Conservation (phyloP, 345 rosid genomes). For the Orychophragmus violaceus region DNA sequence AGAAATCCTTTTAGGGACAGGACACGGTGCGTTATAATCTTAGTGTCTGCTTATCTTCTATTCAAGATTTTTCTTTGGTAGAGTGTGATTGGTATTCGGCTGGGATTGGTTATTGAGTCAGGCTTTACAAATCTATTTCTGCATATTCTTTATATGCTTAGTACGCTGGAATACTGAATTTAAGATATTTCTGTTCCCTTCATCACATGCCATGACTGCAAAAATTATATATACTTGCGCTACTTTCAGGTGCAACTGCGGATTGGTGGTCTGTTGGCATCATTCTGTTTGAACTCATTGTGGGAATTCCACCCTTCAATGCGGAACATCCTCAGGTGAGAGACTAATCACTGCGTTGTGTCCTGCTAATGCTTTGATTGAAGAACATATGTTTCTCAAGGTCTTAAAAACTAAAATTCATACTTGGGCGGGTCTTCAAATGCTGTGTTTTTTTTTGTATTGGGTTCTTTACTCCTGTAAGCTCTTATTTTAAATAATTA, state of each 20-base stretch:
- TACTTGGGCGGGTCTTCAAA: neutral
- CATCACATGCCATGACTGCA: conserved; percentile 4
- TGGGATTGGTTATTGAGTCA: conserved; percentile 6
- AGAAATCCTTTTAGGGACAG: neutral
- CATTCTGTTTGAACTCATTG: conserved; percentile 84
- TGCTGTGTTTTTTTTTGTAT: neutral
- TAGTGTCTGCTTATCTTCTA: neutral
- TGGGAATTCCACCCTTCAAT: conserved; percentile 97
- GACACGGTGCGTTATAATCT: conserved; percentile 28
- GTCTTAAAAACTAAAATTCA: neutral
- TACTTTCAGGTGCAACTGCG: conserved; percentile 76
- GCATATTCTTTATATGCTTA: neutral
- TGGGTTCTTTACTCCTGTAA: neutral
- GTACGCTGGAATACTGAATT: neutral
- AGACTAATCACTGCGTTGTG: conserved; percentile 9
- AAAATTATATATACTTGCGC: neutral
- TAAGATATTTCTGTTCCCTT: conserved; percentile 8
- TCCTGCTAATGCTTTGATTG: conserved; percentile 4
- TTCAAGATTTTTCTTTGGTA: conserved; percentile 3
- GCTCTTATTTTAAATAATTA: neutral
- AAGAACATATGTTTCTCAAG: conserved; percentile 1
- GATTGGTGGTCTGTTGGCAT: conserved; percentile 99
- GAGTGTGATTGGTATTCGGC: neutral
- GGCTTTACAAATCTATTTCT: neutral
- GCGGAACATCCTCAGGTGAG: conserved; percentile 55